Percentiles rank a stretch among this genome's conserved stretches.
These are phyloP conservation scores for Penicillium carneum DNA, from an alignment of 2,329 filamentous ascomycete genomes.

Conservation along the genomic window DNA sequence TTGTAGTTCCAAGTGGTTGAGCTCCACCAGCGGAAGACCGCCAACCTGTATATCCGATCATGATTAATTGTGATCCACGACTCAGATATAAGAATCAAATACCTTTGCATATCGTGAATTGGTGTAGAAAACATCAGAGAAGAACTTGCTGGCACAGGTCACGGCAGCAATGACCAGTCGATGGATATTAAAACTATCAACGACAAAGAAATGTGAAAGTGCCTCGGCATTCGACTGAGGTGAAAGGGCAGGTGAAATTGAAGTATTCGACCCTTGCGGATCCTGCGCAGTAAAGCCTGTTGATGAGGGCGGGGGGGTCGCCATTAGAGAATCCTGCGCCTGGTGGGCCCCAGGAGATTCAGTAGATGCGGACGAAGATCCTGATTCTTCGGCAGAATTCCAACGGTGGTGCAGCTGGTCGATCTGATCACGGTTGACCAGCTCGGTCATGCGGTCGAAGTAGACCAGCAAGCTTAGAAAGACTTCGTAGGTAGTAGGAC, in stretches of 20 bases:
- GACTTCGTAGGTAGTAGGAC: conserved; percentile 96
- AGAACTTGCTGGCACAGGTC: conserved; percentile 98
- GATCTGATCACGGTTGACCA: conserved; percentile 82
- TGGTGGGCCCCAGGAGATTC: conserved; percentile 27
- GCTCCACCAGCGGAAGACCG: conserved; percentile 85
- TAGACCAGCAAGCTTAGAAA: conserved; percentile 95
- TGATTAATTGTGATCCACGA: background rate
- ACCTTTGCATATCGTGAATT: conserved; percentile 99
- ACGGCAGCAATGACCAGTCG: conserved; percentile 94
- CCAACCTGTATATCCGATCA: conserved; percentile 71
- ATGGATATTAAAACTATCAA: conserved; percentile 99
- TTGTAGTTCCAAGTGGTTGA: conserved; percentile 95
- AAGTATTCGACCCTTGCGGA: conserved; percentile 39
- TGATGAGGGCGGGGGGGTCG: conserved; percentile 50
- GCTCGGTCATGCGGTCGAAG: conserved; percentile 98
- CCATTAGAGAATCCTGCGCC: conserved; percentile 40
- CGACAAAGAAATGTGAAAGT: conserved; percentile 81
- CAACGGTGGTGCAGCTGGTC: conserved; percentile 60
- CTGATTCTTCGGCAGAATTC: conserved; percentile 30
- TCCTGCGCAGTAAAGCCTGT: conserved; percentile 47
- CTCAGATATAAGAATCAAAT: conserved; percentile 43
- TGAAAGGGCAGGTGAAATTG: conserved; percentile 45
- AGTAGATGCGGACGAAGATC: conserved; percentile 31
- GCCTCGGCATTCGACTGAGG: conserved; percentile 58
- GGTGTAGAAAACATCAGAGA: conserved; percentile 97